Evolutionary conservation across 1,284 basidiomycete genomes (phyloP), one percentile per base, ranked within the genome.

Genomic region (Ganoderma lucidum): DNA sequence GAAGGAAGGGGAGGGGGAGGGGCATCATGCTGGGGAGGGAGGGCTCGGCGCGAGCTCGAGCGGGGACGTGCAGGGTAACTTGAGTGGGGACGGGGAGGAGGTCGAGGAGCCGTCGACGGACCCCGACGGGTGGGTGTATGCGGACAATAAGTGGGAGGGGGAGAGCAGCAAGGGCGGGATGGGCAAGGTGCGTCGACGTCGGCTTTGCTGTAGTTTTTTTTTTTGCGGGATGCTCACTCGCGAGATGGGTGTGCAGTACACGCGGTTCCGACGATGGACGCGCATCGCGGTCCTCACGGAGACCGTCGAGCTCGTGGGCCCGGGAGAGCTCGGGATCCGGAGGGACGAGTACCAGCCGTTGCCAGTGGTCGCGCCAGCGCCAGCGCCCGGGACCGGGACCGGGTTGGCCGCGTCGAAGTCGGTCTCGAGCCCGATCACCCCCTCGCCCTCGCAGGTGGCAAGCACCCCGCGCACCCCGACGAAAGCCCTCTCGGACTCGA

Each of bases 81-180:
- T 4, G 37, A 17, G 48, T 28, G 80, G 81, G 17, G 81, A 74
- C n/a, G 71, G 70, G 0, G 76, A 75, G 0, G 78, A 80, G 37
- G 78, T 79, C 17, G 82, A 83, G 53, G 86, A 85, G 41, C 81
- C 86, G 56, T 81, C 83, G 59, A 97, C 96, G 0, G 96, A 98
- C 78, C 78, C 85, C 0, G 95, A 97, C 69, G 96, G 96, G 0
- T 98, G 96, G 96, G 88, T 96, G 41, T 98, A 96, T 78, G 94
- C 92, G 3, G 97, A 97, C 77, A 98, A 98, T 80, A 97, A 97
- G 78, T 98, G 97, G 97, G 96, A 98, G 76, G 88, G 85, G 64
- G 86, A 89, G 70, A 90, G 88, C 69, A 84, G 84, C 64, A 93
- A 91, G 75, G 93, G 93, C 58, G 95, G 96, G 1, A 88, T 97